Base-by-base conservation (phyloP, 805 yeast species). In the Spathaspora passalidarum region DNA sequence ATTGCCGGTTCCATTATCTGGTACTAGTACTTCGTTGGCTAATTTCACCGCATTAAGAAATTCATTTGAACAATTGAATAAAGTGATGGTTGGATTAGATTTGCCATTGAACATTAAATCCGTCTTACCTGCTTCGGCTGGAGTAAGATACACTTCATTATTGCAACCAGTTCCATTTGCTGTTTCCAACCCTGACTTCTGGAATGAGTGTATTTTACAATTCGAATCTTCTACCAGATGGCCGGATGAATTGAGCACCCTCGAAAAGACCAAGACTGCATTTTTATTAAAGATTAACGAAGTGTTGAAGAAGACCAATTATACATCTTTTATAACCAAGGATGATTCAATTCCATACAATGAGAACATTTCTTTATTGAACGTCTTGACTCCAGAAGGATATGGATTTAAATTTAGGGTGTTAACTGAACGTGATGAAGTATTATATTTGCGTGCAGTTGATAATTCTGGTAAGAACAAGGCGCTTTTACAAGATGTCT, bases 241-340 rank as follows among this genome's bases (percentile, higher is more conserved):
- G 99, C 99, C 99, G 2, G 96, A 88, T 63, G 97, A 94, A 61
- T 62, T 89, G 5, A 68, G 75, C 34, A 90, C 97, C 2, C 68
- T 90, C 45, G 98, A 94, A 62, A 84, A 86, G 57, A 86, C 96
- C 13, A 94, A 94, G 60, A 80, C 95, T 25, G 98, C 98, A 6
- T 88, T 94, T 54, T 68, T 92, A 55, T 62, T 94, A 44, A 86
- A 86, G 55, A 79, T 91, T 18, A 53, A 63, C 49, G 79, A 76
- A 32, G 51, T 62, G 5, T 51, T 75, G 41, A 77, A 80, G 43
- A 69, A 72, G 47, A 73, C 82, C 10, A 66, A 66, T 14, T 87
- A 86, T 60, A 70, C 68, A 40, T 69, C 86, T 1, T 80, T 74
- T 54, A 68, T 91, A 26, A 80, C 86, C 2, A 76, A 80, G 43